Base-by-base conservation (phyloP, 2,329 filamentous ascomycete genomes). In the Exserohilum turcica region DNA sequence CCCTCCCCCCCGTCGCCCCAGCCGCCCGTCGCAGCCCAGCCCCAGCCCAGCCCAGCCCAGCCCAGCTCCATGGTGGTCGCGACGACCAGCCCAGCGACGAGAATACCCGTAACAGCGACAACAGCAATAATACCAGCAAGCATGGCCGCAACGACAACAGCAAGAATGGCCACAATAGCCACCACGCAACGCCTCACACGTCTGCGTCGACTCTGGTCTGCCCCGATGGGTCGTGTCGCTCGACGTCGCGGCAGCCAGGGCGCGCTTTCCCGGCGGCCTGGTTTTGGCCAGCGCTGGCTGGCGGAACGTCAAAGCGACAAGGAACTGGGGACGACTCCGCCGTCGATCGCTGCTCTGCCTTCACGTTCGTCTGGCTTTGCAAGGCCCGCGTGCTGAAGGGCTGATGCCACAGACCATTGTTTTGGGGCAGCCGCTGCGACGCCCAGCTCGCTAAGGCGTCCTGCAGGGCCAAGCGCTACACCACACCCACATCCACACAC, bases 221-320 rank as follows among this genome's bases (percentile, higher is more conserved):
- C n/a, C n/a, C n/a, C n/a, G n/a, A n/a, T n/a, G n/a, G n/a, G 54
- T 43, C 39, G 56, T 58, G 59, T 63, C 52, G 63, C 60, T 18
- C 7, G 16, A 15, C 16, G 33, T 15, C 15, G 33, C 33, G 5
- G 35, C 18, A 8, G 35, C 35, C 45, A 46, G 56, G 43, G 31
- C 36, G 12, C 52, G n/a, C 65, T 60, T 53, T 70, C 62, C 68
- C 67, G 63, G 59, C 60, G 54, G 65, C 66, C 64, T 66, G 67
- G 68, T 67, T 65, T 65, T 55, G 48, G 48, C 52, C 56, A 57
- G 52, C 44, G 48, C 52, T 54, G 56, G 52, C 44, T 46, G 55
- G 57, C 45, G 45, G 51, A 64, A 52, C 56, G 51, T 54, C 46
- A 50, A 44, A 40, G 43, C 48, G 53, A 58, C 66, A 65, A 61